Evolutionary conservation across 1,284 basidiomycete genomes (phyloP).

Genomic region (Naganishia sp.): DNA sequence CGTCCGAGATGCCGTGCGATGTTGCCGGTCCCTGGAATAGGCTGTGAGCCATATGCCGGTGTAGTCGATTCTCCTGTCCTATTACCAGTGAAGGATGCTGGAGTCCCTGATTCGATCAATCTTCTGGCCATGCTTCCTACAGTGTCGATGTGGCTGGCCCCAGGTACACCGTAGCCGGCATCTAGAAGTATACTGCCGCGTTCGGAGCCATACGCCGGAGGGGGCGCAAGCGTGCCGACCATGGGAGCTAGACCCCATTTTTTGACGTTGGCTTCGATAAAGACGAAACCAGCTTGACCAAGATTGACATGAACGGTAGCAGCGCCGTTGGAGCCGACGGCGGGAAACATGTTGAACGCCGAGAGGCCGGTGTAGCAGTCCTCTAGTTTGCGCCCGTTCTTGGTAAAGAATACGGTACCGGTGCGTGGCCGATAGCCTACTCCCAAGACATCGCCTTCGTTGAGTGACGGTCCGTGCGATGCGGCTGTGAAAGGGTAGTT

Average conservation of each 20-base stretch:
- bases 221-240: slow-evolving; percentile 89
- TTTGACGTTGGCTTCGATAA: slow-evolving; percentile 97
- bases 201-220: slow-evolving; percentile 92
- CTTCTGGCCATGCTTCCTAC: slow-evolving; percentile 25
- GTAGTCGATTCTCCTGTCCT: slow-evolving; percentile 6
- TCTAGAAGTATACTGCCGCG: slow-evolving; percentile 89
- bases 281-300: slow-evolving; percentile 93
- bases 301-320: slow-evolving; percentile 93
- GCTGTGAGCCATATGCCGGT: slow-evolving; percentile 12
- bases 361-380: slow-evolving; percentile 88
- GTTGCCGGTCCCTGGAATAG: slow-evolving; percentile 3
- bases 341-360: slow-evolving; percentile 89
- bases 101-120: slow-evolving; percentile 15
- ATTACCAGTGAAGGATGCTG: background rate
- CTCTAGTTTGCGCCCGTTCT: slow-evolving; percentile 91
- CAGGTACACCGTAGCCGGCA: slow-evolving; percentile 63
- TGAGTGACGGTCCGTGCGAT: slow-evolving; percentile 79
- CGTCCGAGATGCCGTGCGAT: background rate
- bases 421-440: slow-evolving; percentile 89
- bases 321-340: slow-evolving; percentile 88
- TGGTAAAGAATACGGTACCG: slow-evolving; percentile 95
- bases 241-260: slow-evolving; percentile 97
- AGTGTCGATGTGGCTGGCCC: slow-evolving; percentile 31
- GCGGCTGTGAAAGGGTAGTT: slow-evolving; percentile 92
- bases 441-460: slow-evolving; percentile 91